Base-by-base conservation (phyloP, 2,329 filamentous ascomycete genomes). In the Capronia americana region DNA sequence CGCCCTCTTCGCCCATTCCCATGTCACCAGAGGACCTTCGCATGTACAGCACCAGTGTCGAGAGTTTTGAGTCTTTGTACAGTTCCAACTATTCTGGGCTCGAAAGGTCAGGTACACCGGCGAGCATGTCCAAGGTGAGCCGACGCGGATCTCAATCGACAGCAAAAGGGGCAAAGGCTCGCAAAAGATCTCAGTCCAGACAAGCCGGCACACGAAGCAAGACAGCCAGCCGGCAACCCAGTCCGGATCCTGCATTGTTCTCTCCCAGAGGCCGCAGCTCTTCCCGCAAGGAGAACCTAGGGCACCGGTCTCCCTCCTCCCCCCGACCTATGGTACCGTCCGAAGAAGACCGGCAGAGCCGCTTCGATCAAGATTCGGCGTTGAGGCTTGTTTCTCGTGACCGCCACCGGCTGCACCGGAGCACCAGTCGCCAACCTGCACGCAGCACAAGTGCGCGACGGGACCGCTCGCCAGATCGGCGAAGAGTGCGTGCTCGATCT, bases 1-100 rank as follows among this genome's bases (percentile, higher is more conserved):
- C 94, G 0, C 94, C 94, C 0, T 96, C 92, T 1, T 97, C 94
- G 0, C 94, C 94, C 0, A 86, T 97, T 1, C 92, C 93, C 2
- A 97, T 97, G 93, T 96, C 93, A 2, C 93, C 93, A 0, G 92
- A 97, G 73, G 93, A 97, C 73, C 76, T 92, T 66, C 74, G 79
- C 57, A 74, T 76, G 53, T 82, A 81, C 67, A 79, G 80, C 56
- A 78, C 76, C 4, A 81, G 79, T 66, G 76, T 80, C 7, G 84
- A 84, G 11, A 80, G 77, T 24, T 81, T 80, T 34, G 79, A 84
- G 24, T 81, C 83, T 38, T 82, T 82, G 68, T 83, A 84, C 71
- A 80, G 74, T 69, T 81, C 69, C 55, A 76, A 71, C 74, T 26
- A 68, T 12, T 70, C 74, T 65, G 73, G 78, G 63, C 56, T 77